Base-by-base conservation (phyloP, 257 asterid species). In the Solanum commersonii region DNA sequence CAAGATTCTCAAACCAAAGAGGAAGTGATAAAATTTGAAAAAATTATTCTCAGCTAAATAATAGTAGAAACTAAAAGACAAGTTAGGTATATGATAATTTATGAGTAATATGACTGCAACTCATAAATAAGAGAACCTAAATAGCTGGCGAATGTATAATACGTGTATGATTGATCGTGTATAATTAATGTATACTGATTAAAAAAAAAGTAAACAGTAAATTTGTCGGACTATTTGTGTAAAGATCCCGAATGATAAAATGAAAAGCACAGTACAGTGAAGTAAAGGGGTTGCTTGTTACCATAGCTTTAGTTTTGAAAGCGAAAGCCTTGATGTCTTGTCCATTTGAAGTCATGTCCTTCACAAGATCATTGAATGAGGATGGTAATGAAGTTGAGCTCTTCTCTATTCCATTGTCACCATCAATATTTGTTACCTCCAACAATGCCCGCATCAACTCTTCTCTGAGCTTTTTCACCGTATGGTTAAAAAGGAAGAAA, bases 391-490 rank as follows among this genome's bases (percentile, higher is more conserved):
- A 87, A 67, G 87, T 91, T 86, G 91, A 85, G 88, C 76, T 91
- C 67, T 60, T 88, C 94, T 60, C 87, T 87, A 79, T 37, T 87
- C 92, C 95, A 79, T 63, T 83, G 84, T 59, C 89, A 84, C 84
- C 92, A 79, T 91, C 90, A 35, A 35, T 35, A 87, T 27, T 86
- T 73, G 87, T 93, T 89, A 93, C 92, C 89, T 96, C 98, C 91
- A 92, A 85, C 89, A 96, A 91, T 88, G 98, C 94, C 94, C 89
- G 92, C 78, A 94, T 92, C 95, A 96, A 93, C 94, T 95, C 98
- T 92, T 95, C 99, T 84, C 99, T 96, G 94, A 95, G 94, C 99
- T 96, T 93, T 94, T 94, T 90, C 84, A 90, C 89, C 92, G 60
- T 87, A 88, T 27, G 71, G 20, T 79, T 81, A 87, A 84, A 46